Evolutionary conservation across 192 early-diverging fungal species (phyloP).

Genomic region (Kickxella alabastrina): DNA sequence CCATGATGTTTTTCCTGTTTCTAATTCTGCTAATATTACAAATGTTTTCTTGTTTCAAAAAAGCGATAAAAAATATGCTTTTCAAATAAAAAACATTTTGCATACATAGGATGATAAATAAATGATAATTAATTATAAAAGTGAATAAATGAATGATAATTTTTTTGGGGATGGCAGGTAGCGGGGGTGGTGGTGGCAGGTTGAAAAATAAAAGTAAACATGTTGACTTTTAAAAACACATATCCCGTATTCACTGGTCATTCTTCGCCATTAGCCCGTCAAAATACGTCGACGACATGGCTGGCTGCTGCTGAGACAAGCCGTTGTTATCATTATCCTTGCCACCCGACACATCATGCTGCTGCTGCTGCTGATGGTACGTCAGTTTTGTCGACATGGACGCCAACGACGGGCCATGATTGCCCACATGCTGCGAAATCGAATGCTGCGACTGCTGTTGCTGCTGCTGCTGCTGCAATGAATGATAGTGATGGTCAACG

Average conservation of each 20-base stretch:
- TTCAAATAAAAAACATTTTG: too few species aligned
- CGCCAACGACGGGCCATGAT: too few species aligned
- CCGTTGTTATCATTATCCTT: constrained; percentile 7
- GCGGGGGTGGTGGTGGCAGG: too few species aligned
- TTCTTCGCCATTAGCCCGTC: constrained; percentile 39
- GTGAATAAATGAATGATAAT: too few species aligned
- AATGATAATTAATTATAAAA: too few species aligned
- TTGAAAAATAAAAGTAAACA: neutral
- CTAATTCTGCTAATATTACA: too few species aligned
- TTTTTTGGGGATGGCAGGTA: too few species aligned
- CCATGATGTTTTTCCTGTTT: too few species aligned
- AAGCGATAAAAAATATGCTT: too few species aligned
- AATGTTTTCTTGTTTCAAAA: too few species aligned
- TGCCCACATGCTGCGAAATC: too few species aligned
- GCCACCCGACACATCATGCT: constrained; percentile 1
- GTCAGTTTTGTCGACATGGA: constrained; percentile 9
- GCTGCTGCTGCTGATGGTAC: constrained; percentile 14
- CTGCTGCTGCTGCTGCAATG: constrained; percentile 21
- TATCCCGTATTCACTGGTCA: constrained; percentile 19
- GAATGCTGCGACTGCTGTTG: constrained; percentile 25
- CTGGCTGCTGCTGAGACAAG: constrained; percentile 29
- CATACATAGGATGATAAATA: neutral
- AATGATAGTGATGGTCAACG: constrained; percentile 45
- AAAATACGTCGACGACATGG: constrained; percentile 44
- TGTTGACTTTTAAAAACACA: neutral